Evolutionary conservation across 2,329 filamentous ascomycete species (phyloP), one percentile per base, ranked within the genome.

Genomic region (Exophiala alcalophila): DNA sequence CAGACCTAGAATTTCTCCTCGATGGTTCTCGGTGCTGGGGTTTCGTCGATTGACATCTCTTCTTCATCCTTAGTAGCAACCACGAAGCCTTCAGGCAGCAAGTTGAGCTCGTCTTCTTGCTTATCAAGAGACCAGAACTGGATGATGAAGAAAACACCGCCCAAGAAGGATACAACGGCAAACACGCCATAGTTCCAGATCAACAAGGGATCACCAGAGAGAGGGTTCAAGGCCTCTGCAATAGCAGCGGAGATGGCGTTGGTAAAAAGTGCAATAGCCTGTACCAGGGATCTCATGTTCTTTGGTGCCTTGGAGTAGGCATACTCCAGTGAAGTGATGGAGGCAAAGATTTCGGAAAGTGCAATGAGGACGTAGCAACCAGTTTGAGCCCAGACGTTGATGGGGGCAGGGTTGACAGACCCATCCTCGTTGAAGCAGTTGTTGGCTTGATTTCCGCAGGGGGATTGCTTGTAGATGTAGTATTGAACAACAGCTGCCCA

Each of bases 231-330:
- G 1, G 81, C 82, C 66, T 86, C 79, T n/a, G 81, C 82, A 34
- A 89, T 66, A 23, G 84, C 83, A 16, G 81, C 73, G 1, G 80
- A 79, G 52, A 89, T 72, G 44, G 83, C 84, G 19, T 72, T 81
- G 73, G 80, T 86, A 69, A 84, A 82, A 26, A 87, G 72, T 59
- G 80, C 80, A 55, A 87, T 70, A 12, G 78, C 76, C 63, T 69
- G 72, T 4, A 90, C 83, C 11, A 89, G 72, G 1, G 81, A 85
- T 53, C 84, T 81, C 84, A 90, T 89, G 68, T 87, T 88, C 58
- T 75, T 74, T 2, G 83, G 83, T 0, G 83, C 83, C 63, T 86
- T 85, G 57, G 81, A 84, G 64, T 81, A 86, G 12, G 81, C 83
- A 53, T 86, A 86, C 60, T 87, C 83, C 8, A 84, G 73, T 48